Base-by-base conservation (phyloP, 176 grass and related monocot genomes). In the Triticum timopheevii region DNA sequence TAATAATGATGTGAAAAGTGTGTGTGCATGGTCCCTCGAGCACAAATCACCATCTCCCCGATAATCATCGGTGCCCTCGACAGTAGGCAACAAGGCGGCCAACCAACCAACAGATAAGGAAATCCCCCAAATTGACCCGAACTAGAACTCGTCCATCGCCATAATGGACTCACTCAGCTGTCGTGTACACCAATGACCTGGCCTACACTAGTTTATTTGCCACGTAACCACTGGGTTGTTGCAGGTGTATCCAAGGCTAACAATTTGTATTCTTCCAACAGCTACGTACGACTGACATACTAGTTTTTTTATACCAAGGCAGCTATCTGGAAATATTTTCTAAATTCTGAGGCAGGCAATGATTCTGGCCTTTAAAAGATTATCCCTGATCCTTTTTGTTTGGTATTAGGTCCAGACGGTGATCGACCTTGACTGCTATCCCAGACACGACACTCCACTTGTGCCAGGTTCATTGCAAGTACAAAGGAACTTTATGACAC, bases 401-500 rank as follows among this genome's bases (percentile, higher is more conserved):
- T 79, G 30, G 56, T 65, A 83, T 87, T 87, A 90, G 80, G 75
- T 79, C 66, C 67, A 49, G 13, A 49, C 45, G 25, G 24, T 36
- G 84, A 61, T 87, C 56, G 83, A 33, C 73, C 64, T 86, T 72
- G 79, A 73, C 88, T 77, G 8, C 12, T 63, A 54, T 82, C 11
- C 52, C 15, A 5, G 75, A 77, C 36, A 24, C 34, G 36, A 22
- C 39, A 67, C 47, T 34, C 30, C 12, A 20, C 36, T 28, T 7
- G 69, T 50, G 39, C 40, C 61, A n/a, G 47, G 16, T 17, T 71
- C 24, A 25, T 28, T 35, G 13, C 10, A 23, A 76, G 45, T 76
- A 13, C 74, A 9, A 44, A 28, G 23, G 34, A 33, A 13, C 31
- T 58, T 76, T 76, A 52, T 62, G 67, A 20, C 50, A 73, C 6